phyloP scores from a whole-genome alignment of 1,139 yeast genomes.

The Lizanozyma gosingica region DNA sequence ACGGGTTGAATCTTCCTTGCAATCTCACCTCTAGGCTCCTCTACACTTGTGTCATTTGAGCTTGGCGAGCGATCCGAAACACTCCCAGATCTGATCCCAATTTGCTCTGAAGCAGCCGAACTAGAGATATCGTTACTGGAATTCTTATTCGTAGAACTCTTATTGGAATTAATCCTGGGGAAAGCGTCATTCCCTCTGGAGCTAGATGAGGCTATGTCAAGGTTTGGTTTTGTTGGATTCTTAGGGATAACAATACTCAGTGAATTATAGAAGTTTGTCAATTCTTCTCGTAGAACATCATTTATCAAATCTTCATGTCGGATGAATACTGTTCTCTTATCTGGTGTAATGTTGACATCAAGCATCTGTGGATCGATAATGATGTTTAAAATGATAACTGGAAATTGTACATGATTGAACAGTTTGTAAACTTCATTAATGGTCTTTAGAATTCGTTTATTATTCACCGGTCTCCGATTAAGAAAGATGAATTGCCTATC shows the following conservation, averaged over 20 bases:
- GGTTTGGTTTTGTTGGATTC: too few species aligned
- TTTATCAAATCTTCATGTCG: constrained; percentile 55
- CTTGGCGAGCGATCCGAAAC: neutral
- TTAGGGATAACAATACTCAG: constrained; percentile 40
- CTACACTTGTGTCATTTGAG: neutral
- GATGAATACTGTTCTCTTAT: constrained; percentile 64
- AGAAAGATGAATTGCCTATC: constrained; percentile 73
- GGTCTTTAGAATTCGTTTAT: constrained; percentile 47
- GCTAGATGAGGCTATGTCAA: neutral
- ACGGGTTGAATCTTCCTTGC: neutral
- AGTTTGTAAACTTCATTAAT: constrained; percentile 66
- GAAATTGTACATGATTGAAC: constrained; percentile 66
- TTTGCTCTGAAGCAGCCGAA: neutral
- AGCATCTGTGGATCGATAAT: constrained; percentile 40
- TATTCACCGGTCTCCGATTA: constrained; percentile 65
- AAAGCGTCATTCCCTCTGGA: constrained; percentile 1
- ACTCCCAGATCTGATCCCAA: neutral
- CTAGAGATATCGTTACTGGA: neutral
- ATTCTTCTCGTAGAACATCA: constrained; percentile 36
- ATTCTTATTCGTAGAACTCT: neutral
- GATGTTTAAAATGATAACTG: constrained; percentile 62
- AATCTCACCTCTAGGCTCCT: neutral
- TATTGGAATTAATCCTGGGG: too few species aligned
- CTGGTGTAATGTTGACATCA: constrained; percentile 89
- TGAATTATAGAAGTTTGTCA: constrained; percentile 33